Percentiles rank a stretch among this genome's conserved stretches.
Conservation (phyloP, 2,329 filamentous ascomycete species). For the Sarocladium oryzae region DNA sequence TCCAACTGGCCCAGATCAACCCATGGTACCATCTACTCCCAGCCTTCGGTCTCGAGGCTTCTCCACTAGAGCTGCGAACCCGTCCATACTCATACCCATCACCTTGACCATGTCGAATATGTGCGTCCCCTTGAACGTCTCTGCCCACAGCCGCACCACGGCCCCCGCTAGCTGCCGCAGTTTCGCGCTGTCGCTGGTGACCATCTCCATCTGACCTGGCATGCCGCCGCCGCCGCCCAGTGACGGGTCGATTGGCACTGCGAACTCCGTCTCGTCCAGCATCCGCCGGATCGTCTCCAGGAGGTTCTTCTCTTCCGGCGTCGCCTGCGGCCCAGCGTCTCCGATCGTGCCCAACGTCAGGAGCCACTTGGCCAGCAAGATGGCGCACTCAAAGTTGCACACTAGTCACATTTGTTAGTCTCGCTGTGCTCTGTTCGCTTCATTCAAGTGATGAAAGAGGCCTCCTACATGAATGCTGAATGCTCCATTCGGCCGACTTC, state of each 20-base stretch:
- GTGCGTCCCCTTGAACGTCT: conserved; percentile 55
- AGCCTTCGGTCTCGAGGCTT: conserved; percentile 37
- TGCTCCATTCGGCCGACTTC: conserved; percentile 56
- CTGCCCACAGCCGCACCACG: conserved; percentile 54
- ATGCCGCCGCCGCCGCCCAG: conserved; percentile 32
- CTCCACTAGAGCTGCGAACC: conserved; percentile 50
- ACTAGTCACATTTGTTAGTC: conserved; percentile 27
- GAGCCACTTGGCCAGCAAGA: conserved; percentile 55
- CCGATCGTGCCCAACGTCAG: conserved; percentile 47
- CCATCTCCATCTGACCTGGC: conserved; percentile 34
- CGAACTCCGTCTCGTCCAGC: conserved; percentile 57
- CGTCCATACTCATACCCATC: conserved; percentile 50
- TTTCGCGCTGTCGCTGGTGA: conserved; percentile 41
- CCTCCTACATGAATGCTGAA: conserved; percentile 55
- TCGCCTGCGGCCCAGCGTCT: conserved; percentile 41
- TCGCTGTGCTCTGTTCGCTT: no score
- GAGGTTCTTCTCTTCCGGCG: conserved; percentile 46
- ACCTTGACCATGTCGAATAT: conserved; percentile 55
- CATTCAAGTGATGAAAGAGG: no score
- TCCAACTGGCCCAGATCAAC: background rate
- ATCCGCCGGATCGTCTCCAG: conserved; percentile 51
- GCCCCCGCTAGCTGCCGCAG: conserved; percentile 50
- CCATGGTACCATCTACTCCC: background rate
- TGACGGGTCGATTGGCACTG: conserved; percentile 52
- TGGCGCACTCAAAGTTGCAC: conserved; percentile 56